phyloP scores from a whole-genome alignment of 306 rosid species.

The Echinosophora koreensis region DNA sequence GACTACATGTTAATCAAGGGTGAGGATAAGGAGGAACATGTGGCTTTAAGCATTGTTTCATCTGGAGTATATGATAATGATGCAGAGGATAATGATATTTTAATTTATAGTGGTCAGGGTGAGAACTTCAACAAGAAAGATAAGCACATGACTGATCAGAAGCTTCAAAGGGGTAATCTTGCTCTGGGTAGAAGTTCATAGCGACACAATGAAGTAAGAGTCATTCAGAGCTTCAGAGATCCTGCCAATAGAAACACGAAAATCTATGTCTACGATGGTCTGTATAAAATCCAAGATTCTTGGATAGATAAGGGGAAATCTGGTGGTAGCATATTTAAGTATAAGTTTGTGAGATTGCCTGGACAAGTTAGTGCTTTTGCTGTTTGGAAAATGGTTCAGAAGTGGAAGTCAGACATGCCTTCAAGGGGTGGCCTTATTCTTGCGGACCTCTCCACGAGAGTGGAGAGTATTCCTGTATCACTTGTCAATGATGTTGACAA shows the following conservation, averaged over 20 bases:
- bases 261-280: constrained; percentile 76
- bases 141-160: constrained; percentile 62
- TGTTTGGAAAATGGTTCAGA: constrained; percentile 58
- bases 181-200: constrained; percentile 66
- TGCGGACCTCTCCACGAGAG: constrained; percentile 62
- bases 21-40: constrained; percentile 56
- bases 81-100: constrained; percentile 57
- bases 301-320: constrained; percentile 65
- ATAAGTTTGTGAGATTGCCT: constrained; percentile 67
- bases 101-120: constrained; percentile 77
- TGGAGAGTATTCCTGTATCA: constrained; percentile 65
- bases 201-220: constrained; percentile 63
- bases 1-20: constrained; percentile 57
- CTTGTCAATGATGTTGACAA: constrained; percentile 75
- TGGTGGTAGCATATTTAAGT: constrained; percentile 71
- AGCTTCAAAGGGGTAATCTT: constrained; percentile 80
- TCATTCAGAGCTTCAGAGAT: constrained; percentile 68
- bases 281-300: constrained; percentile 64
- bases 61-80: constrained; percentile 70
- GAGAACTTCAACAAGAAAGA: constrained; percentile 63
- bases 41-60: constrained; percentile 74
- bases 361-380: constrained; percentile 64
- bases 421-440: constrained; percentile 68
- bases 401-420: constrained; percentile 53
- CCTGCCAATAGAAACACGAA: constrained; percentile 43